Evolutionary conservation across 805 yeast species (phyloP).

Genomic region (Scheffersomyces stipitis): DNA sequence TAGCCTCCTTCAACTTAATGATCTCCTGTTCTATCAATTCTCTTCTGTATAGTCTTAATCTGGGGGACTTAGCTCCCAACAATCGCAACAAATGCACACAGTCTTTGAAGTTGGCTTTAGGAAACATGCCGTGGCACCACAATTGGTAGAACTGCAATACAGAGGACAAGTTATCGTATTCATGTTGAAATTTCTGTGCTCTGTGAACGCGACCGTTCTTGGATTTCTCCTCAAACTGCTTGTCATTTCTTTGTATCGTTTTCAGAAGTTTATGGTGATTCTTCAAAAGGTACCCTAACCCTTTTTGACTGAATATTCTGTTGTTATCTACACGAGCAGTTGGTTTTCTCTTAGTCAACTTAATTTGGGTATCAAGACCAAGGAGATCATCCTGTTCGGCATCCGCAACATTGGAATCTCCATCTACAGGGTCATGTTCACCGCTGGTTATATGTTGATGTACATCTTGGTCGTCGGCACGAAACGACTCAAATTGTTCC

Average conservation of each 20-base stretch:
- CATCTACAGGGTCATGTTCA: no score
- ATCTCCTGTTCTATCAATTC: slow-evolving; percentile 27
- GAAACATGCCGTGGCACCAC: slow-evolving; percentile 54
- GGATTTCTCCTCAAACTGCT: slow-evolving; percentile 15
- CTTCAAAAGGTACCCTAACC: slow-evolving; percentile 32
- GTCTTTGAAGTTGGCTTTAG: slow-evolving; percentile 77
- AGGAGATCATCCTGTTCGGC: slow-evolving; percentile 22
- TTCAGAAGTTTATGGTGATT: slow-evolving; percentile 27
- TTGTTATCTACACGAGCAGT: slow-evolving; percentile 40
- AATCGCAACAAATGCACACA: slow-evolving; percentile 55
- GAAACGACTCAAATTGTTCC: no score
- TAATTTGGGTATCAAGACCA: slow-evolving; percentile 38
- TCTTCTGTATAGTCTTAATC: slow-evolving; percentile 31
- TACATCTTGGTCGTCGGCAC: no score
- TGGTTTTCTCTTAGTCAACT: slow-evolving; percentile 30
- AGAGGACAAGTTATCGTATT: slow-evolving; percentile 32
- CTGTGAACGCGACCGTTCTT: no score
- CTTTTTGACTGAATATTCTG: slow-evolving; percentile 33
- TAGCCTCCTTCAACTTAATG: slow-evolving; percentile 15
- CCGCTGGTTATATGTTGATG: no score
- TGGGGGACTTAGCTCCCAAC: slow-evolving; percentile 45
- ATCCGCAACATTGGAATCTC: no score
- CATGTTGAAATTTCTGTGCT: no score
- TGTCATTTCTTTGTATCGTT: slow-evolving; percentile 29
- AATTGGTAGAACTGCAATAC: slow-evolving; percentile 43